Evolutionary conservation across 192 early-diverging fungal genomes (phyloP).

Genomic region (Coemansia javaensis): DNA sequence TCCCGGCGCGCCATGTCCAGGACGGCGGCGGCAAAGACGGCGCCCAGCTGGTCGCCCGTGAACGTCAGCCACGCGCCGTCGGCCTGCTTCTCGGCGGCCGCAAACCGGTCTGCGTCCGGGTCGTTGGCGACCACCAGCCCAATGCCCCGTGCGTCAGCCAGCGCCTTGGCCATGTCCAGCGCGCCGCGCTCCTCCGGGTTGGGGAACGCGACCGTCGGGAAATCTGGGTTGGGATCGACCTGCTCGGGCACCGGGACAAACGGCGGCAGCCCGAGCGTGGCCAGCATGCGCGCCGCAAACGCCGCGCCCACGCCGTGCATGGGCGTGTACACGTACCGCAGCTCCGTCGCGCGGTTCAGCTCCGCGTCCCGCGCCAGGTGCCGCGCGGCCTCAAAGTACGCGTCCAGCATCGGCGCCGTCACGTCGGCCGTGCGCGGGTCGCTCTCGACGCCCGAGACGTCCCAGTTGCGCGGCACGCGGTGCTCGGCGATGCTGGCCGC

Average conservation of each 20-base stretch:
- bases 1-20: slow-evolving; percentile 52
- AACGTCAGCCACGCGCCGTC: slow-evolving; percentile 74
- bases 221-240: slow-evolving; percentile 78
- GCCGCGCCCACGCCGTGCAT: slow-evolving; percentile 93
- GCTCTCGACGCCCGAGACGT: slow-evolving; percentile 53
- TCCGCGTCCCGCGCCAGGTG: slow-evolving; percentile 15
- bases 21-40: slow-evolving; percentile 66
- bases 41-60: slow-evolving; percentile 87
- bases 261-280: slow-evolving; percentile 63
- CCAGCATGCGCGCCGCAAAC: slow-evolving; percentile 66
- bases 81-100: slow-evolving; percentile 74
- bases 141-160: slow-evolving; percentile 55
- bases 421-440: slow-evolving; percentile 55
- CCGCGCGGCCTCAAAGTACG: slow-evolving; percentile 65
- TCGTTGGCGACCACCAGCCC: slow-evolving; percentile 85
- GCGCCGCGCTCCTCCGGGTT: slow-evolving; percentile 90
- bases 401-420: slow-evolving; percentile 57
- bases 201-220: slow-evolving; percentile 83
- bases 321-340: slow-evolving; percentile 78
- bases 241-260: slow-evolving; percentile 66
- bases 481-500: slow-evolving; percentile 69
- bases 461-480: slow-evolving; percentile 61
- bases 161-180: slow-evolving; percentile 64
- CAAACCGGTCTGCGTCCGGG: slow-evolving; percentile 90
- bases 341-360: slow-evolving; percentile 9